These are phyloP conservation scores for Rhizopus stolonifer DNA, from an alignment of 371 early-diverging fungal genomes.

Conservation along the genomic window DNA sequence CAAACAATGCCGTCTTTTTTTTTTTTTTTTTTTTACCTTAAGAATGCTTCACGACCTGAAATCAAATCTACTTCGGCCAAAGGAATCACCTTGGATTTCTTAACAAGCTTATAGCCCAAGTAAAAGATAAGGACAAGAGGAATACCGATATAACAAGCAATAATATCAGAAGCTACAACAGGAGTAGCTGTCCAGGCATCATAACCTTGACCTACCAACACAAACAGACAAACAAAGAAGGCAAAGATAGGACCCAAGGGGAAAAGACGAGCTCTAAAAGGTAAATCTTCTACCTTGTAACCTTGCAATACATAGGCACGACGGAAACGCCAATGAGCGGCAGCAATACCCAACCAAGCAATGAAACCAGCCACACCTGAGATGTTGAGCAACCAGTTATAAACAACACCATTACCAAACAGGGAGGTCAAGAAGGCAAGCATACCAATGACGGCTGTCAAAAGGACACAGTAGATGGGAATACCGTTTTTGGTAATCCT, in stretches of 20 bases:
- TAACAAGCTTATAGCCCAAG: conserved; percentile 55
- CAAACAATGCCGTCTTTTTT: too few relatives aligned
- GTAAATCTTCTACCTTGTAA: conserved; percentile 61
- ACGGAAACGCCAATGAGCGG: conserved; percentile 82
- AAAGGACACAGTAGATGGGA: conserved; percentile 55
- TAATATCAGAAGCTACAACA: conserved; percentile 22
- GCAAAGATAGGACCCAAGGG: conserved; percentile 73
- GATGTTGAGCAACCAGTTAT: conserved; percentile 58
- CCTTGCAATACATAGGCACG: conserved; percentile 75
- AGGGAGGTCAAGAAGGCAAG: conserved; percentile 57
- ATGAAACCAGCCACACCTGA: conserved; percentile 76
- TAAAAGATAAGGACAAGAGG: conserved; percentile 36
- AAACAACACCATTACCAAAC: conserved; percentile 48
- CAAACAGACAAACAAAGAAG: conserved; percentile 51
- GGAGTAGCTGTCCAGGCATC: conserved; percentile 36
- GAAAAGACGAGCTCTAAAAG: conserved; percentile 69
- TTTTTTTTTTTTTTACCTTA: conserved; percentile 7
- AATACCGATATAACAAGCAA: conserved; percentile 43
- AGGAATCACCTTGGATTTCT: conserved; percentile 55
- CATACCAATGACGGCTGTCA: conserved; percentile 51
- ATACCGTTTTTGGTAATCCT: conserved; percentile 51
- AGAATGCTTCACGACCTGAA: conserved; percentile 46
- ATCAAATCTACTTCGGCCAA: conserved; percentile 59
- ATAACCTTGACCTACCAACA: conserved; percentile 68
- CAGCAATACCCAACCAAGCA: conserved; percentile 77